Percentiles rank a stretch among this genome's conserved stretches.
phyloP scores from a whole-genome alignment of 768 basidiomycete species.

The Roridomyces roridus region DNA sequence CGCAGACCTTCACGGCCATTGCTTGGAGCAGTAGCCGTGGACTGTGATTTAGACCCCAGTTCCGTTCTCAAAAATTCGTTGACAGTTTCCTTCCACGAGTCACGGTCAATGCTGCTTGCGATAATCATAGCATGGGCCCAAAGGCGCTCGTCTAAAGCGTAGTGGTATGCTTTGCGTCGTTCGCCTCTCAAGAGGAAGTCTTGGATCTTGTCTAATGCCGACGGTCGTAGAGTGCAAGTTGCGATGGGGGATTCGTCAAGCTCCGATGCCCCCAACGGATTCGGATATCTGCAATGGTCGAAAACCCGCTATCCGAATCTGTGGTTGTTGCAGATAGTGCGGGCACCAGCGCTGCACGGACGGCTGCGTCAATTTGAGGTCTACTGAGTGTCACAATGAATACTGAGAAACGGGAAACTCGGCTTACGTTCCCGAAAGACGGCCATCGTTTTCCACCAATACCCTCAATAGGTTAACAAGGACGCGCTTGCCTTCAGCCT shows the following conservation, averaged over 20 bases:
- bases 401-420: background rate
- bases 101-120: conserved; percentile 90
- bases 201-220: conserved; percentile 79
- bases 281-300: conserved; percentile 39
- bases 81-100: conserved; percentile 91
- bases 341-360: conserved; percentile 77
- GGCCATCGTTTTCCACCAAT: conserved; percentile 91
- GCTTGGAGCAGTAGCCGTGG: conserved; percentile 23
- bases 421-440: conserved; percentile 83
- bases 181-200: conserved; percentile 83
- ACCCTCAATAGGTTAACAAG: conserved; percentile 77
- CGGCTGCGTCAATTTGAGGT: conserved; percentile 73
- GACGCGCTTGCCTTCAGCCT: conserved; percentile 77
- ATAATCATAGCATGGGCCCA: conserved; percentile 98
- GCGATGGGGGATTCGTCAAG: conserved; percentile 60
- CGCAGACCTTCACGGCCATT: conserved; percentile 77
- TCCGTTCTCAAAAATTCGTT: conserved; percentile 85
- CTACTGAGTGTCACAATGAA: conserved; percentile 26
- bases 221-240: conserved; percentile 62
- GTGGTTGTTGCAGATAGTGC: conserved; percentile 43
- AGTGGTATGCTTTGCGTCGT: conserved; percentile 84
- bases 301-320: conserved; percentile 33
- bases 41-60: conserved; percentile 49
- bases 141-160: conserved; percentile 84
- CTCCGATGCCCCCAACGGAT: conserved; percentile 28